phyloP scores from a whole-genome alignment of 73 alveolate genomes.

The Paramecium sonneborni region DNA sequence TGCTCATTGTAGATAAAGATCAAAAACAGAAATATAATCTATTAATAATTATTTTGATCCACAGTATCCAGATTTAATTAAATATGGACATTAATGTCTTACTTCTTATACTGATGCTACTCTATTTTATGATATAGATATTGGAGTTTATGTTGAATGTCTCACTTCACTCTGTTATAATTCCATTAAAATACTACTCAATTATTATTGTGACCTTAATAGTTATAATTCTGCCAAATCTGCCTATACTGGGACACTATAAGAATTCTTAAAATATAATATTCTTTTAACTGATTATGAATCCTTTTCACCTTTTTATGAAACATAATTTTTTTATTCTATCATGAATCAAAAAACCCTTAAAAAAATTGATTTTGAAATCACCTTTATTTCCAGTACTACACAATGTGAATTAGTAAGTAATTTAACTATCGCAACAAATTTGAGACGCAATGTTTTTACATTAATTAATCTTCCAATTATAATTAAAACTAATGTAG shows the following conservation, averaged over 20 bases:
- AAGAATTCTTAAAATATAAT: background rate
- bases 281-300: background rate
- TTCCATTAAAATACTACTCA: background rate
- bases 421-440: background rate
- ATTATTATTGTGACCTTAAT: background rate
- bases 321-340: background rate
- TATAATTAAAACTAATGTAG: background rate
- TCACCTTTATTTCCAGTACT: background rate
- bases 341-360: background rate
- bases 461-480: background rate
- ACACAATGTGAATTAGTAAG: background rate
- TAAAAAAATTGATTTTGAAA: background rate
- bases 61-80: background rate
- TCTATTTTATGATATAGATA: background rate
- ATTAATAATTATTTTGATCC: background rate
- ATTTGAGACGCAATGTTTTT: background rate
- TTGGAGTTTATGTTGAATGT: background rate
- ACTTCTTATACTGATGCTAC: background rate
- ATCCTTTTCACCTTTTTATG: background rate
- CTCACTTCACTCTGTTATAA: background rate
- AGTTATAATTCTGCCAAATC: background rate
- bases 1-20: background rate
- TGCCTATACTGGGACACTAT: background rate
- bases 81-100: background rate
- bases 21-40: background rate